Conservation (phyloP, 1,139 yeast species). For the Starmera stellimalicola region DNA sequence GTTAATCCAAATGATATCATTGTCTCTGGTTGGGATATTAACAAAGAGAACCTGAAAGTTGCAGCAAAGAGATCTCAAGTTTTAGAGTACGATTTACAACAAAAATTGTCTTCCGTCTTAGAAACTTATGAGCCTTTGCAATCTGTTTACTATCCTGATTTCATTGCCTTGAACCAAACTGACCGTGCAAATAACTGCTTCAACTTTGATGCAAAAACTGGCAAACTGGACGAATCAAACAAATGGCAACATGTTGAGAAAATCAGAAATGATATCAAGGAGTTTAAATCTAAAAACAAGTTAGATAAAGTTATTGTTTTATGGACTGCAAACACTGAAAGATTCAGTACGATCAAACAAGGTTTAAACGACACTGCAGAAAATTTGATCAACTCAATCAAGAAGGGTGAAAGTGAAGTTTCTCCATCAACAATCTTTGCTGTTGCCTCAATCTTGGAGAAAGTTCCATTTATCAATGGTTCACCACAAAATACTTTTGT, state of each 20-base stretch:
- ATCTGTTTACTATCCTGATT: conserved; percentile 90
- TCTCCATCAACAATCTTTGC: conserved; percentile 91
- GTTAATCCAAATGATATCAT: conserved; percentile 85
- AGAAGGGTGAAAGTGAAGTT: conserved; percentile 71
- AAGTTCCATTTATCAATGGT: conserved; percentile 86
- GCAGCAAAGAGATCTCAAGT: conserved; percentile 87
- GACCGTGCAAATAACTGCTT: conserved; percentile 86
- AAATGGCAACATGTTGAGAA: conserved; percentile 90
- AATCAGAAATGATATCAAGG: conserved; percentile 74
- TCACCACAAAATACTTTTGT: conserved; percentile 97
- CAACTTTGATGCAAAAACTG: conserved; percentile 39
- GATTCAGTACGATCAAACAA: conserved; percentile 67
- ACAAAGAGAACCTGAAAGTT: conserved; percentile 54
- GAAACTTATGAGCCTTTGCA: conserved; percentile 62
- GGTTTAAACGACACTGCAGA: conserved; percentile 89
- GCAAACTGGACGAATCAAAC: conserved; percentile 43
- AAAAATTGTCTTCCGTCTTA: conserved; percentile 61
- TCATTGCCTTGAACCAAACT: conserved; percentile 90
- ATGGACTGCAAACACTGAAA: conserved; percentile 98
- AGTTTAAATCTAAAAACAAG: conserved; percentile 62
- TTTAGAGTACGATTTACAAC: conserved; percentile 76
- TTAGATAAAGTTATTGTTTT: conserved; percentile 84
- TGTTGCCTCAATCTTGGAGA: conserved; percentile 83
- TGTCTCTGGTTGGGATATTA: conserved; percentile 94
- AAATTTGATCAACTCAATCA: conserved; percentile 64